Evolutionary conservation across 257 asterid species (phyloP).

Genomic region (Ballota nigra): DNA sequence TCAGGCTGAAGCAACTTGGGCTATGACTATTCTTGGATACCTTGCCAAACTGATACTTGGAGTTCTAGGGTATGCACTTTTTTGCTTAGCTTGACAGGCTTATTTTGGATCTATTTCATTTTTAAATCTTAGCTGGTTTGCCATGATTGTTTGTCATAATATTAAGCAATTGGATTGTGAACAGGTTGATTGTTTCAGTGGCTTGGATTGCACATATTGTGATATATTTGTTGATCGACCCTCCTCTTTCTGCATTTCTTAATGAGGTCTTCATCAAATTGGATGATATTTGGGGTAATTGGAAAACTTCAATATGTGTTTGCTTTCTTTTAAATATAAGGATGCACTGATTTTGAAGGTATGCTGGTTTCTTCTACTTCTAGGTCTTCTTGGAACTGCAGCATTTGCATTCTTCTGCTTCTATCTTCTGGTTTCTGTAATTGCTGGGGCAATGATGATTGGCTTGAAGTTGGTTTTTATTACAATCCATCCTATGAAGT

Average conservation of each 20-base stretch:
- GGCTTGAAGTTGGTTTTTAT: slow-evolving; percentile 81
- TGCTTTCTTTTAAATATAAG: slow-evolving; percentile 16
- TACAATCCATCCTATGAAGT: slow-evolving; percentile 96
- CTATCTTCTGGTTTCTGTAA: slow-evolving; percentile 83
- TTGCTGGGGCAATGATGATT: slow-evolving; percentile 92
- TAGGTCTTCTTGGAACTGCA: slow-evolving; percentile 87
- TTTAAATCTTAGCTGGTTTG: not conserved
- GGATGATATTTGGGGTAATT: slow-evolving; percentile 86
- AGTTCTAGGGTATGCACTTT: slow-evolving; percentile 60
- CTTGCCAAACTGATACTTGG: slow-evolving; percentile 81
- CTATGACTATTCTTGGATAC: slow-evolving; percentile 88
- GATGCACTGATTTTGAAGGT: slow-evolving; percentile 11
- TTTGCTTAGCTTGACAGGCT: slow-evolving; percentile 2
- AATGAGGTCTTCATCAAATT: slow-evolving; percentile 81
- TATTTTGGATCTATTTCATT: not conserved
- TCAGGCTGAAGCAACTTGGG: slow-evolving; percentile 94
- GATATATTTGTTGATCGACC: slow-evolving; percentile 77
- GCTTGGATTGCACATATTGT: slow-evolving; percentile 93
- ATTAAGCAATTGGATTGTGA: slow-evolving; percentile 21
- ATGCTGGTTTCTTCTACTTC: slow-evolving; percentile 24
- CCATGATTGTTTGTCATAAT: slow-evolving; percentile 12
- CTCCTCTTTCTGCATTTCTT: slow-evolving; percentile 82
- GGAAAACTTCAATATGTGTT: not conserved
- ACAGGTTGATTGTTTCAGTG: slow-evolving; percentile 85
- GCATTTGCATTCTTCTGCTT: slow-evolving; percentile 97